Evolutionary conservation across 2,329 filamentous ascomycete genomes (phyloP), one percentile per base, ranked within the genome.

Genomic region (Beauveria brongniartii): DNA sequence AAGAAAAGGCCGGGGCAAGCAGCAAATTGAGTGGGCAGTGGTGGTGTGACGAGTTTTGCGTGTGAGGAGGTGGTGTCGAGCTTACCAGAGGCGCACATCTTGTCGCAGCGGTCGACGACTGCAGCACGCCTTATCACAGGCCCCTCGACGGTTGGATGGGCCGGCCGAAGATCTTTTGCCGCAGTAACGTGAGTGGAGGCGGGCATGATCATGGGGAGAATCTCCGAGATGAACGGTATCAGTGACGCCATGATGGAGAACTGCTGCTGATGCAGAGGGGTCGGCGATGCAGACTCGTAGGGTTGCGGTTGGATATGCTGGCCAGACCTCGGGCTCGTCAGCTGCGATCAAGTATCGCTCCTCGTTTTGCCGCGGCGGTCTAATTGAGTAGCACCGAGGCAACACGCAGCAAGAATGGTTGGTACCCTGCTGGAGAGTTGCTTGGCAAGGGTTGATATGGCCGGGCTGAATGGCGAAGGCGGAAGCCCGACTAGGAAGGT

Each of bases 21-120:
- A 50, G 48, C 40, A 51, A 20, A 37, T 28, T 52, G 37, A 59
- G 55, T 54, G 47, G 47, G 26, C 4, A 59, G 16, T 16, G 18
- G 47, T 51, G 56, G 47, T 52, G 7, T 34, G 34, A 44, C 52
- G 26, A 20, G 26, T 52, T 59, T 30, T 40, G 44, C 10, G 24
- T 52, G 20, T 12, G 20, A n/a, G 50, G 16, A 53, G 48, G 18
- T 43, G 34, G 56, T 59, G 43, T 51, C 22, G 47, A 59, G 68
- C 82, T 75, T 73, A 83, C 86, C 80, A 51, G 84, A 84, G 34
- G 86, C 85, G 69, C 87, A 89, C 72, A 91, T 81, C 63, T 81
- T 82, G 63, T 87, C 82, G 59, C 82, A 85, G 70, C 84, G 81
- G 68, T 82, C 79, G 51, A 87, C 78, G 54, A 91, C 79, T n/a